phyloP scores from a whole-genome alignment of 306 rosid species.

The Sechiopsis laciniata region DNA sequence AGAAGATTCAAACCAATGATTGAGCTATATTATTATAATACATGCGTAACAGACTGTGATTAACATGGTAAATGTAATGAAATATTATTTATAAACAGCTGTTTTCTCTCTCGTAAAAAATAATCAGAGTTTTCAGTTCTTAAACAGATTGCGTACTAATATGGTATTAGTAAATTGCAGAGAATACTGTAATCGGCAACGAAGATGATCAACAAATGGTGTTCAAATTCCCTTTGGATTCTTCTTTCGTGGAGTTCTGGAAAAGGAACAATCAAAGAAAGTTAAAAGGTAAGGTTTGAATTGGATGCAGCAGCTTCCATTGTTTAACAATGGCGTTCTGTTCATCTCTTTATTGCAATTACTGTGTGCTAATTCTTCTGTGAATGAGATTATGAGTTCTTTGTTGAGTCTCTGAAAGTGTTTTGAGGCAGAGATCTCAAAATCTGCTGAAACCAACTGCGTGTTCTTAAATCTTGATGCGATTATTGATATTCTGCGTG shows the following conservation, averaged over 20 bases:
- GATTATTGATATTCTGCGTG: background rate
- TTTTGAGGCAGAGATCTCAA: background rate
- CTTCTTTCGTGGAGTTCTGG: background rate
- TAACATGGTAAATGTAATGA: background rate
- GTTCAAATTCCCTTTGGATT: constrained; percentile 16
- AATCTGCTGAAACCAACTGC: background rate
- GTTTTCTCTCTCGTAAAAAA: background rate
- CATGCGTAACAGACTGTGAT: background rate
- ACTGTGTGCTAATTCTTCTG: background rate
- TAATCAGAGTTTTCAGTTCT: background rate
- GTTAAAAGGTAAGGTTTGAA: background rate
- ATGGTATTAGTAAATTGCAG: background rate
- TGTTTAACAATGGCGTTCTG: constrained; percentile 6
- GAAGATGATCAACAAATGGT: background rate
- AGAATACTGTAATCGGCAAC: background rate
- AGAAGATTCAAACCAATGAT: background rate
- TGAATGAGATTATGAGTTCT: background rate
- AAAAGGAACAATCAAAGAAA: constrained; percentile 1
- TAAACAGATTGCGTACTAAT: background rate
- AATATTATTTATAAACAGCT: background rate
- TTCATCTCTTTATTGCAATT: background rate
- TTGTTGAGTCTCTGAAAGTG: background rate
- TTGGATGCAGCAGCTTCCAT: background rate
- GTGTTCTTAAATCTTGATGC: constrained; percentile 3
- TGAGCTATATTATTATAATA: background rate